phyloP scores from a whole-genome alignment of 2,329 filamentous ascomycete species.

The Hymenoscyphus linearis region DNA sequence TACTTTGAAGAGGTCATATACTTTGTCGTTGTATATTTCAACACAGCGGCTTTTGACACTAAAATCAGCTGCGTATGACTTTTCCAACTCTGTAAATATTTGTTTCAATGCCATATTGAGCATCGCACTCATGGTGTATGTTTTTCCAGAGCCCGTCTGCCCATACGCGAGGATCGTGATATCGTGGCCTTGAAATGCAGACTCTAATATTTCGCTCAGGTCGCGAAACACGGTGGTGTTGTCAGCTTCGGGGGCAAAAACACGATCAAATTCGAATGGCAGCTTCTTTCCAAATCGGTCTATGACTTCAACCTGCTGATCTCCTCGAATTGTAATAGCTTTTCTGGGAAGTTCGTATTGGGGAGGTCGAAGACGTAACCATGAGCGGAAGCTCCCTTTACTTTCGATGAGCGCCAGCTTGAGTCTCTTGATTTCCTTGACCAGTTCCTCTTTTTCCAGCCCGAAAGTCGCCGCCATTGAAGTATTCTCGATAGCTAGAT shows the following conservation, averaged over 20 bases:
- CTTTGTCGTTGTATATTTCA: neutral
- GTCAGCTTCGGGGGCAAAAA: neutral
- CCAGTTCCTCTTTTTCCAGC: neutral
- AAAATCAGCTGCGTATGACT: neutral
- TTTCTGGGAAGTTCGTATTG: neutral
- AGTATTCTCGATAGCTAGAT: neutral
- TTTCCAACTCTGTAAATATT: neutral
- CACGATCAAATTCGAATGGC: neutral
- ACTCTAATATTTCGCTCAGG: neutral
- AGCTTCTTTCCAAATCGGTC: neutral
- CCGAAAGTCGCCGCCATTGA: neutral
- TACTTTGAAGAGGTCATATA: neutral
- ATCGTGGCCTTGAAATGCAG: neutral
- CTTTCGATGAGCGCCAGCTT: neutral
- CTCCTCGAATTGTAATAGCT: neutral
- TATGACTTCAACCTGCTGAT: neutral
- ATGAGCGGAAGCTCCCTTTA: neutral
- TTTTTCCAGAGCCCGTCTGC: neutral
- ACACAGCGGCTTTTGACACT: neutral
- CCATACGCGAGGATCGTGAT: neutral
- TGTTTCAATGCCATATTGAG: neutral
- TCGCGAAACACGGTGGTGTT: neutral
- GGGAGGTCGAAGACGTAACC: neutral
- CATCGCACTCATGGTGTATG: neutral
- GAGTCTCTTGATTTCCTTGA: neutral